Evolutionary conservation across 768 basidiomycete genomes (phyloP), one percentile per base, ranked within the genome.

Genomic region (Leccinum disarticulatum): DNA sequence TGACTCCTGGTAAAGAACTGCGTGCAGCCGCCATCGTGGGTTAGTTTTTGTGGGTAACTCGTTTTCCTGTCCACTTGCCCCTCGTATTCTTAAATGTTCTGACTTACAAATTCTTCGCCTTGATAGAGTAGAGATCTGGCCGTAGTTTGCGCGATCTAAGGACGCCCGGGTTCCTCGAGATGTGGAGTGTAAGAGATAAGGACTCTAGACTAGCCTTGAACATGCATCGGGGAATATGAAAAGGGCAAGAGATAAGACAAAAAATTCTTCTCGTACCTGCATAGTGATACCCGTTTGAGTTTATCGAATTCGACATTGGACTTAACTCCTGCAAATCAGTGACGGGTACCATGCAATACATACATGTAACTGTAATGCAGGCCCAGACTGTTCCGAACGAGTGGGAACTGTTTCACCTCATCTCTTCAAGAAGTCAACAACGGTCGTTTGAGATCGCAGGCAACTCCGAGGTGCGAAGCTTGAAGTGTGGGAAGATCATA

Each of bases 161-260:
- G 41, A 43, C 5, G 4, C n/a, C n/a, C 25, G 25, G 25, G 41
- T 43, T 43, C 41, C 41, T 41, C n/a, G 41, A n/a, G n/a, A 9
- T 6, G n/a, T 17, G 3, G 19, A 33, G 49, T 56, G 59, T 60
- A 52, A 56, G 27, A 61, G 61, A 61, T 86, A 51, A 85, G 83
- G 25, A 84, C 1, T 13, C 13, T 27, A 10, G 25, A 14, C 25
- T 25, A 48, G 22, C 19, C 13, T 48, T 17, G 47, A 25, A 48
- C 8, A 9, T 43, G n/a, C 10, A 43, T 43, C 17, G 38, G 38
- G 38, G 36, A 38, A 38, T 38, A 14, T 36, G 14, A 38, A 7
- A 17, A 38, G 38, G 38, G 38, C 14, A 8, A 17, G 38, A 38
- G 38, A 38, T 38, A 38, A 38, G 38, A 38, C 7, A 17, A 38